phyloP scores from a whole-genome alignment of 2,329 filamentous ascomycete species.

The Kalmusia sp. region DNA sequence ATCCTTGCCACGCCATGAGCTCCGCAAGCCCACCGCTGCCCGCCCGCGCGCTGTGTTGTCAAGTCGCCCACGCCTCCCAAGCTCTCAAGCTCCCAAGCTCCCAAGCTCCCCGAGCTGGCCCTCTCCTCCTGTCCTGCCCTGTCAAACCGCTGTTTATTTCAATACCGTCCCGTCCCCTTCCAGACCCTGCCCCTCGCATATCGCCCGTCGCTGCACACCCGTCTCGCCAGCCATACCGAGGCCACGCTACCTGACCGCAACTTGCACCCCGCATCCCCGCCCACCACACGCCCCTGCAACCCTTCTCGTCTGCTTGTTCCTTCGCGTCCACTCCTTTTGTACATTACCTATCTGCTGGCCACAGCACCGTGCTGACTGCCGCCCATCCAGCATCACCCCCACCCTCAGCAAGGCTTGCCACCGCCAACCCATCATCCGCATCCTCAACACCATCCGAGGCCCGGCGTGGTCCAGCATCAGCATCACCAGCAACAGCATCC shows the following conservation, averaged over 20 bases:
- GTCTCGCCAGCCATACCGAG: slow-evolving; percentile 21
- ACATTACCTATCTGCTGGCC: slow-evolving; percentile 5
- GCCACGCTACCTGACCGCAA: slow-evolving; percentile 18
- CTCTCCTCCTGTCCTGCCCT: slow-evolving; percentile 27
- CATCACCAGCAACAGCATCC: slow-evolving; percentile 59
- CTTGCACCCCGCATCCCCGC: slow-evolving; percentile 25
- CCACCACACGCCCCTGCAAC: slow-evolving; percentile 14
- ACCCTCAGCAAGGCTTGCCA: slow-evolving; percentile 77
- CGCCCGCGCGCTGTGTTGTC: slow-evolving; percentile 43
- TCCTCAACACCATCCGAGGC: slow-evolving; percentile 43
- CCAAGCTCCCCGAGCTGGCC: slow-evolving; percentile 38
- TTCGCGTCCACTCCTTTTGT: slow-evolving; percentile 12
- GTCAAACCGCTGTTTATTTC: background rate
- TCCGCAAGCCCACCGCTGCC: slow-evolving; percentile 37
- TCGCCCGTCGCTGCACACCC: slow-evolving; percentile 30
- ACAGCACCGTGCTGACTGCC: slow-evolving; percentile 38
- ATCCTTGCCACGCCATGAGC: slow-evolving; percentile 39
- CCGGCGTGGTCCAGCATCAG: slow-evolving; percentile 33
- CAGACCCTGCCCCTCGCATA: slow-evolving; percentile 47
- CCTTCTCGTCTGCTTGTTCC: slow-evolving; percentile 21
- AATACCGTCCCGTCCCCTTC: slow-evolving; percentile 35
- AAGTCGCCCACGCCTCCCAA: slow-evolving; percentile 25
- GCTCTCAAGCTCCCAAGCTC: too few relatives aligned
- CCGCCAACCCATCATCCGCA: slow-evolving; percentile 60
- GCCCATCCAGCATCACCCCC: slow-evolving; percentile 72